These are phyloP conservation scores for Hypoxylon crocopeplum DNA, from an alignment of 495 filamentous ascomycete species.

Conservation along the genomic window DNA sequence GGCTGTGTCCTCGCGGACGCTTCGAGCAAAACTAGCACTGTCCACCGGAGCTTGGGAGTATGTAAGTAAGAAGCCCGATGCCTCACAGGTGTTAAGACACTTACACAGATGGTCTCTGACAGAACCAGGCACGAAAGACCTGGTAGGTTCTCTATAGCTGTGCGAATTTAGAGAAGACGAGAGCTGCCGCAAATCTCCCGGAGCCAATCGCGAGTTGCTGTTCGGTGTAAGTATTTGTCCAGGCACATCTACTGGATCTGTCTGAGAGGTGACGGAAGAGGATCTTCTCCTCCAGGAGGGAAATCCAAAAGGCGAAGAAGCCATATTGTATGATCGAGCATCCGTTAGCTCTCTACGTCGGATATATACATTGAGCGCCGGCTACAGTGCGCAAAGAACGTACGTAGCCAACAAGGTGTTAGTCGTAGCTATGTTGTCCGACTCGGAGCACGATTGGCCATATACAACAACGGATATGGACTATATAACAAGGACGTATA, in stretches of 20 bases:
- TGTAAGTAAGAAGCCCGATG: constrained; percentile 27
- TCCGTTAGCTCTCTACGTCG: constrained; percentile 18
- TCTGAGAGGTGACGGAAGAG: constrained; percentile 43
- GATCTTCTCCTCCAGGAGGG: constrained; percentile 49
- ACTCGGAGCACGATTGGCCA: constrained; percentile 9
- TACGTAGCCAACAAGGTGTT: constrained; percentile 18
- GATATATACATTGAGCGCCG: constrained; percentile 21
- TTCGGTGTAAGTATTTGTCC: constrained; percentile 19
- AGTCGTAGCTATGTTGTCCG: not conserved
- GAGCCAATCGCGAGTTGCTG: constrained; percentile 16
- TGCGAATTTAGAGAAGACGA: constrained; percentile 50
- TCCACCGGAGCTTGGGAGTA: constrained; percentile 57
- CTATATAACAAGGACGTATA: constrained; percentile 10
- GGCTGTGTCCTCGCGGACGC: constrained; percentile 88
- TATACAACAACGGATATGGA: constrained; percentile 17
- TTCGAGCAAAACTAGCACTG: constrained; percentile 72
- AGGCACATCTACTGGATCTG: constrained; percentile 38
- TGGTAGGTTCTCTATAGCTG: constrained; percentile 68
- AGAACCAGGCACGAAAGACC: constrained; percentile 81
- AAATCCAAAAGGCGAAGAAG: constrained; percentile 46
- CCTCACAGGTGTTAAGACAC: constrained; percentile 14
- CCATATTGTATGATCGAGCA: constrained; percentile 35
- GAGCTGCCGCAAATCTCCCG: constrained; percentile 41
- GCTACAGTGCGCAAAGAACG: constrained; percentile 22
- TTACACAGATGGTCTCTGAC: constrained; percentile 69